Evolutionary conservation across 2,329 filamentous ascomycete genomes (phyloP).

Genomic region (Seiridium unicorne): DNA sequence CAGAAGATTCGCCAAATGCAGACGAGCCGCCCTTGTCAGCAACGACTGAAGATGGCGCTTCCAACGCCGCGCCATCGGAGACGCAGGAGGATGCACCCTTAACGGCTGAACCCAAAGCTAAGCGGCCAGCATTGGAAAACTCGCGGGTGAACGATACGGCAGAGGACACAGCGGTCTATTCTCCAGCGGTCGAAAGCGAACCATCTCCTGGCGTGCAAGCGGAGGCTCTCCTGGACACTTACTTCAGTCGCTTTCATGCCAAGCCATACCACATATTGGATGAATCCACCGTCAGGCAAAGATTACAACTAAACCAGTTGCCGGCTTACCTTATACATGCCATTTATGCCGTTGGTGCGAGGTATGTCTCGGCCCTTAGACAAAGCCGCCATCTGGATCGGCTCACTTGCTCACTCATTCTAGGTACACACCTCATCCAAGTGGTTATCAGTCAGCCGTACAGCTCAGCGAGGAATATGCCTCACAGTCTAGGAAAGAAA

Average conservation of each 20-base stretch:
- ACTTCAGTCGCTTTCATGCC: slow-evolving; percentile 76
- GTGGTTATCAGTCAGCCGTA: slow-evolving; percentile 65
- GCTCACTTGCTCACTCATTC: slow-evolving; percentile 14
- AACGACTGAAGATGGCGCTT: slow-evolving; percentile 20
- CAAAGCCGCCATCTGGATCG: slow-evolving; percentile 8
- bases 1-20: slow-evolving; percentile 35
- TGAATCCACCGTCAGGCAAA: slow-evolving; percentile 71
- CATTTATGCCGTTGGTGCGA: slow-evolving; percentile 61
- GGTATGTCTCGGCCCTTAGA: slow-evolving; percentile 39
- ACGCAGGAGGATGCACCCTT: slow-evolving; percentile 19
- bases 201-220: slow-evolving; percentile 48
- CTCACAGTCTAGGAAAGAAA: slow-evolving; percentile 62
- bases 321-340: slow-evolving; percentile 52
- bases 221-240: slow-evolving; percentile 71
- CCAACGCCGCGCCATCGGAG: slow-evolving; percentile 13
- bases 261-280: slow-evolving; percentile 83
- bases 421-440: slow-evolving; percentile 69
- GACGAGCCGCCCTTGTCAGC: slow-evolving; percentile 26
- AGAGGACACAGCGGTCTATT: slow-evolving; percentile 39
- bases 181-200: slow-evolving; percentile 41
- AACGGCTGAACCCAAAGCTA: slow-evolving; percentile 38
- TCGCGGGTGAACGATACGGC: slow-evolving; percentile 28
- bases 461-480: slow-evolving; percentile 72
- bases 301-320: slow-evolving; percentile 67
- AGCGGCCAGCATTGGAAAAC: slow-evolving; percentile 37